These are phyloP conservation scores for Cenchrus fungigraminus DNA, from an alignment of 176 grass and related monocot species.

Conservation along the genomic window DNA sequence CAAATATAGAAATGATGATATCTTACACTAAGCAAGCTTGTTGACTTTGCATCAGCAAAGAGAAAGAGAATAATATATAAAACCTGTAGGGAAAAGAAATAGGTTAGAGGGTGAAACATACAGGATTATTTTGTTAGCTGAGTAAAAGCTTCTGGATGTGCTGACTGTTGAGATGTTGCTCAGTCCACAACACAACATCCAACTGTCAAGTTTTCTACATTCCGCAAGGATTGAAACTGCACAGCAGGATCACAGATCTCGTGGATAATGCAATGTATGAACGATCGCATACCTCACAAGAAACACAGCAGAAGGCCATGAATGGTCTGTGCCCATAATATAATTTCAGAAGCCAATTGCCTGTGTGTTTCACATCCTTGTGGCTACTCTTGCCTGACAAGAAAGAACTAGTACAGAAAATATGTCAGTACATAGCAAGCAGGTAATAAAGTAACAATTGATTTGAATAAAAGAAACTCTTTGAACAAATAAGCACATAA, in stretches of 20 bases:
- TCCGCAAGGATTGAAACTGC: conserved; percentile 1
- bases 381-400: conserved; percentile 95
- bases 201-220: not conserved
- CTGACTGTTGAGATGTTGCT: not conserved
- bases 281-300: conserved; percentile 72
- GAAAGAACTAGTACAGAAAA: conserved; percentile 73
- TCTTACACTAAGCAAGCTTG: conserved; percentile 78
- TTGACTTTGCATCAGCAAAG: conserved; percentile 65
- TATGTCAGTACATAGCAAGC: conserved; percentile 32
- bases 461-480: conserved; percentile 2
- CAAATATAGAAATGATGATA: conserved; percentile 17
- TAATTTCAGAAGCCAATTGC: conserved; percentile 87
- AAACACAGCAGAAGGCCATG: conserved; percentile 97
- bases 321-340: conserved; percentile 87
- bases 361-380: conserved; percentile 92
- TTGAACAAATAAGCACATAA: not conserved
- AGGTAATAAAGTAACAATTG: not conserved
- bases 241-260: not conserved
- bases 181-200: not conserved
- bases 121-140: not conserved
- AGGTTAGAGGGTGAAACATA: conserved; percentile 20
- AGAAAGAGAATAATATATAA: conserved; percentile 92
- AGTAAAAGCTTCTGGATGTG: not conserved
- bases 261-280: not conserved
- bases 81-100: conserved; percentile 55